phyloP scores from a whole-genome alignment of 73 alveolate genomes.

The Blepharisma stoltei region DNA sequence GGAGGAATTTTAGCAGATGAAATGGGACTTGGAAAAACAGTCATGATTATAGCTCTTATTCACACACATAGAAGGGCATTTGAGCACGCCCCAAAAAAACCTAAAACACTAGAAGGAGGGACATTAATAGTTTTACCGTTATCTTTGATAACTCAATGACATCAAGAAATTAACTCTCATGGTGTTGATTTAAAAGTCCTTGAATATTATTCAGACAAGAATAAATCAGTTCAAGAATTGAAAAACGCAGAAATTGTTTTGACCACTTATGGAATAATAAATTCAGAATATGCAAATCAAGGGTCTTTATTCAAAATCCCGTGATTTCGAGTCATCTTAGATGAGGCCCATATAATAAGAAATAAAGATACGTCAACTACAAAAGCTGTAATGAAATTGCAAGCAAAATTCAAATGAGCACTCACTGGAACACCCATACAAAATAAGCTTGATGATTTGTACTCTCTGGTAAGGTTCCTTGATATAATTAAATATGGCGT shows the following conservation, averaged over 20 bases:
- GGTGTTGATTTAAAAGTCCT: slow-evolving; percentile 9
- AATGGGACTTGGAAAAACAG: slow-evolving; percentile 82
- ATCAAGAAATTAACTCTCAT: slow-evolving; percentile 43
- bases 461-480: slow-evolving; percentile 43
- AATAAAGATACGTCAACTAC: slow-evolving; percentile 47
- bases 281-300: slow-evolving; percentile 39
- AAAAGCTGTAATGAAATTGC: slow-evolving; percentile 41
- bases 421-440: slow-evolving; percentile 59
- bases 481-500: too few species aligned
- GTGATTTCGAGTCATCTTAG: slow-evolving; percentile 49
- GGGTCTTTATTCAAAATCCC: slow-evolving; percentile 24
- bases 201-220: slow-evolving; percentile 30
- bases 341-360: slow-evolving; percentile 41
- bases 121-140: slow-evolving; percentile 52
- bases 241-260: slow-evolving; percentile 38
- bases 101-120: slow-evolving; percentile 40
- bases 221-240: slow-evolving; percentile 22
- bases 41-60: slow-evolving; percentile 52
- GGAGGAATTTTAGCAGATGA: slow-evolving; percentile 79
- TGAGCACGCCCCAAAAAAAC: background rate
- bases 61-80: slow-evolving; percentile 31
- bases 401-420: slow-evolving; percentile 57
- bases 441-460: slow-evolving; percentile 49
- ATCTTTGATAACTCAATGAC: slow-evolving; percentile 45
- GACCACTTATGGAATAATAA: slow-evolving; percentile 51